Conservation (phyloP, 129 eudicot species). For the Ambrosia artemisiifolia region DNA sequence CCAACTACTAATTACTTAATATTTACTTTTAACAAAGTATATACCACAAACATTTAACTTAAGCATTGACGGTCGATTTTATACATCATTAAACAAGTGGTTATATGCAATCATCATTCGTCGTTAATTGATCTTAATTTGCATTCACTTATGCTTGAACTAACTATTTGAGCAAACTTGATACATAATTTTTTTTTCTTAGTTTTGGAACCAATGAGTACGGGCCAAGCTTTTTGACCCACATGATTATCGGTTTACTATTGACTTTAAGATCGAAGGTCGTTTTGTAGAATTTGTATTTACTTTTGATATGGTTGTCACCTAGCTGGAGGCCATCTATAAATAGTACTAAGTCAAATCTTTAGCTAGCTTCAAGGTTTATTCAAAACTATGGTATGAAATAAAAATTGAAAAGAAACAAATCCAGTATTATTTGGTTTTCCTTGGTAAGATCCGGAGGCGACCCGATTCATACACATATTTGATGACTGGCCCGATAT, state of each 20-base stretch:
- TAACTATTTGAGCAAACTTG: too few relatives aligned
- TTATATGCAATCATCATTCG: too few relatives aligned
- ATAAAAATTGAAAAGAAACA: too few relatives aligned
- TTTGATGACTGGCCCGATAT: too few relatives aligned
- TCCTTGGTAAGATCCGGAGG: not conserved
- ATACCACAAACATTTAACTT: not conserved
- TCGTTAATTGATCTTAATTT: too few relatives aligned
- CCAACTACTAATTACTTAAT: too few relatives aligned
- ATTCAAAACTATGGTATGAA: not conserved
- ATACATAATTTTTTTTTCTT: not conserved
- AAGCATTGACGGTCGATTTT: not conserved
- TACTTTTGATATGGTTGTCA: not conserved
- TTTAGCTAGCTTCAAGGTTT: not conserved
- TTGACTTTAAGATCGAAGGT: constrained; percentile 1
- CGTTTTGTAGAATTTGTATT: not conserved
- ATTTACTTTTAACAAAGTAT: not conserved
- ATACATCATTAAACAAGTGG: too few relatives aligned
- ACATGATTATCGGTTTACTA: not conserved
- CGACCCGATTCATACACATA: too few relatives aligned
- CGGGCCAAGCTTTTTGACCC: not conserved
- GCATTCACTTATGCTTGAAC: too few relatives aligned
- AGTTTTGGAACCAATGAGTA: not conserved
- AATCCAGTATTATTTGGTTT: not conserved
- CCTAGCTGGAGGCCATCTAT: not conserved
- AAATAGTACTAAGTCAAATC: constrained; percentile 3